A percentile compares a stretch with the other conserved stretches of the same genome.
These are phyloP conservation scores for Gentiana straminea DNA, from an alignment of 257 asterid genomes.

Conservation along the genomic window DNA sequence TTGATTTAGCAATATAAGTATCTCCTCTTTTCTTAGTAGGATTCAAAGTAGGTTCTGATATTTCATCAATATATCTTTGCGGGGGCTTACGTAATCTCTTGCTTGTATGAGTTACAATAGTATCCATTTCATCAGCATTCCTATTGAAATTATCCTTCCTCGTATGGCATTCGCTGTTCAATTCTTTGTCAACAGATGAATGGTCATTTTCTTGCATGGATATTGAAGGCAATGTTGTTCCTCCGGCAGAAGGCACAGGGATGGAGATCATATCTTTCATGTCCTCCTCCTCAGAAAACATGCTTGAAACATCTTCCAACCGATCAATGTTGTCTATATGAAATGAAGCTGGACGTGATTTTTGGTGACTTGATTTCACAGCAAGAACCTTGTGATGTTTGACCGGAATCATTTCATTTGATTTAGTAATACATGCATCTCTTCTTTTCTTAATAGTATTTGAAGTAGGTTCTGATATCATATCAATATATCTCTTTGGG, in stretches of 20 bases:
- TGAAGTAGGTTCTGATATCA: conserved; percentile 40
- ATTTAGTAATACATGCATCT: conserved; percentile 29
- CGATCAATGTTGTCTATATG: conserved; percentile 31
- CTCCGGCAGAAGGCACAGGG: conserved; percentile 7
- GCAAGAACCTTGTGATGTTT: conserved; percentile 39
- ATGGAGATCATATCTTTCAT: conserved; percentile 19
- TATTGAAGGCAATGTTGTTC: conserved; percentile 16
- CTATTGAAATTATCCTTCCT: conserved; percentile 19
- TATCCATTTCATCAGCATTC: conserved; percentile 14
- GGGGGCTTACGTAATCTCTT: conserved; percentile 93
- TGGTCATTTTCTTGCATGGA: conserved; percentile 25
- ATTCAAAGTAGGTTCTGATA: conserved; percentile 37
- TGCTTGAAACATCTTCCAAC: conserved; percentile 48
- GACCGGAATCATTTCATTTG: conserved; percentile 34
- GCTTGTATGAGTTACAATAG: conserved; percentile 21
- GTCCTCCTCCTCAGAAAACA: conserved; percentile 35
- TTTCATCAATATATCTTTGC: conserved; percentile 80
- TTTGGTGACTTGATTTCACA: conserved; percentile 26
- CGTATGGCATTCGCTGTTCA: conserved; percentile 13
- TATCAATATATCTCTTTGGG: conserved; percentile 85
- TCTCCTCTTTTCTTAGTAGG: conserved; percentile 32
- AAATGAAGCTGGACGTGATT: conserved; percentile 28
- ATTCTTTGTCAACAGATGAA: conserved; percentile 13
- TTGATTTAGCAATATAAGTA: conserved; percentile 28
- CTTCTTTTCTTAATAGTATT: conserved; percentile 31